A percentile compares a stretch with the other conserved stretches of the same genome.
phyloP scores from a whole-genome alignment of 805 yeast genomes.

The Saccharomycopsis malanga region DNA sequence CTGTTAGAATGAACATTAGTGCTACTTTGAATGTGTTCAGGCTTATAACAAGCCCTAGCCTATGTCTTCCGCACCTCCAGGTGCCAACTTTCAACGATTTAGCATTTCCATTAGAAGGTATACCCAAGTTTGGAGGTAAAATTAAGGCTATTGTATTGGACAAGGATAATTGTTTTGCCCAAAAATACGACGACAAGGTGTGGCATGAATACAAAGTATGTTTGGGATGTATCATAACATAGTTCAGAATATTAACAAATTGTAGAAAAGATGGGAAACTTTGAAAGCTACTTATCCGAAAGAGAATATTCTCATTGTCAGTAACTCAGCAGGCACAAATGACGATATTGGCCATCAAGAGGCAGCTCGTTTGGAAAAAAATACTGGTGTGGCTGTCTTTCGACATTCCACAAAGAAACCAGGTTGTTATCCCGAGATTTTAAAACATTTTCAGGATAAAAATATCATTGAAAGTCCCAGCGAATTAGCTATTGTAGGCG shows the following conservation, averaged over 20 bases:
- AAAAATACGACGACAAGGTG: conserved; percentile 68
- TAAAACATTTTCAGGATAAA: conserved; percentile 47
- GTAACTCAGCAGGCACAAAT: conserved; percentile 88
- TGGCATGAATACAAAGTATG: conserved; percentile 61
- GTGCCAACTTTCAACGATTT: conserved; percentile 51
- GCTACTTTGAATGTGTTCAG: conserved; percentile 67
- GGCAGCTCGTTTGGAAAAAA: conserved; percentile 54
- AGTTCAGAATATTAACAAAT: neutral
- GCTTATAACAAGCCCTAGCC: conserved; percentile 53
- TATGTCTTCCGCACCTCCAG: conserved; percentile 59
- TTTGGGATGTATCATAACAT: conserved; percentile 21
- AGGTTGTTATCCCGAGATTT: conserved; percentile 66
- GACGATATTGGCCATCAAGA: conserved; percentile 57
- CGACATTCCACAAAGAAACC: conserved; percentile 75
- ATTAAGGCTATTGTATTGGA: conserved; percentile 81
- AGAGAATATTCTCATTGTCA: conserved; percentile 64
- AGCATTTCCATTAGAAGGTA: conserved; percentile 26
- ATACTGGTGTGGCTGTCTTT: conserved; percentile 63
- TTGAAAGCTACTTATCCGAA: conserved; percentile 53
- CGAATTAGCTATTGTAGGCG: conserved; percentile 84
- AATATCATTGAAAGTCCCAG: conserved; percentile 40
- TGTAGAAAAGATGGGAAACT: conserved; percentile 45
- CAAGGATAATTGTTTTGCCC: conserved; percentile 93
- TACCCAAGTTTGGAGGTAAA: conserved; percentile 10
- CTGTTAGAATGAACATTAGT: conserved; percentile 49